These are phyloP conservation scores for Backusella psychrophila DNA, from an alignment of 192 early-diverging fungal genomes.

Conservation along the genomic window DNA sequence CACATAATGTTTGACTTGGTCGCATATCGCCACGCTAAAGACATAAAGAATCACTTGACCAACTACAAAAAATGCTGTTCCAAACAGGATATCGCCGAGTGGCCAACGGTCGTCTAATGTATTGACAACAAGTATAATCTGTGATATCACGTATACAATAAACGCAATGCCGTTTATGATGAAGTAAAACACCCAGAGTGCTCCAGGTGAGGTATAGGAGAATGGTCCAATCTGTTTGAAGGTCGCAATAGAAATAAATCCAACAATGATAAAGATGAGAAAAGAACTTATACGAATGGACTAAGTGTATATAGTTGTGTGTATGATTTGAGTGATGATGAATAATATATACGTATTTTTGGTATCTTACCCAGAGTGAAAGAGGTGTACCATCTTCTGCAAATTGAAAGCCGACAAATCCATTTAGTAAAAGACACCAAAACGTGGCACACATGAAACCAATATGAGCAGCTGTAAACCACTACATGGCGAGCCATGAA, in stretches of 20 bases:
- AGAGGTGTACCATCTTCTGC: constrained; percentile 83
- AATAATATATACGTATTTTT: not conserved
- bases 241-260: constrained; percentile 68
- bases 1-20: constrained; percentile 79
- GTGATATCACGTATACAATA: constrained; percentile 74
- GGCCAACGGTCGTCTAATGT: constrained; percentile 88
- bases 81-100: constrained; percentile 80
- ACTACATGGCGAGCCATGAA: constrained; percentile 43
- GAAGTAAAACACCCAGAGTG: constrained; percentile 74
- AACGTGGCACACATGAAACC: constrained; percentile 73
- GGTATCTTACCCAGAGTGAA: constrained; percentile 78
- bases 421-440: constrained; percentile 83
- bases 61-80: constrained; percentile 69
- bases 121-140: constrained; percentile 83
- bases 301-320: constrained; percentile 34
- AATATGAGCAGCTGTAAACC: constrained; percentile 70
- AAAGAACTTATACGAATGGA: constrained; percentile 74
- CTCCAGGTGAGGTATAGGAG: constrained; percentile 46
- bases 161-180: constrained; percentile 70
- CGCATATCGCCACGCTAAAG: constrained; percentile 69
- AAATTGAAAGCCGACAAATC: constrained; percentile 89
- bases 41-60: constrained; percentile 75
- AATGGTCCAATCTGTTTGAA: constrained; percentile 60
- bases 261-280: constrained; percentile 64
- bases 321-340: not conserved